Percentiles rank a stretch among this genome's conserved stretches.
Evolutionary conservation across 495 filamentous ascomycete species (phyloP).

Genomic region (Penicillium cosmopolitanum): DNA sequence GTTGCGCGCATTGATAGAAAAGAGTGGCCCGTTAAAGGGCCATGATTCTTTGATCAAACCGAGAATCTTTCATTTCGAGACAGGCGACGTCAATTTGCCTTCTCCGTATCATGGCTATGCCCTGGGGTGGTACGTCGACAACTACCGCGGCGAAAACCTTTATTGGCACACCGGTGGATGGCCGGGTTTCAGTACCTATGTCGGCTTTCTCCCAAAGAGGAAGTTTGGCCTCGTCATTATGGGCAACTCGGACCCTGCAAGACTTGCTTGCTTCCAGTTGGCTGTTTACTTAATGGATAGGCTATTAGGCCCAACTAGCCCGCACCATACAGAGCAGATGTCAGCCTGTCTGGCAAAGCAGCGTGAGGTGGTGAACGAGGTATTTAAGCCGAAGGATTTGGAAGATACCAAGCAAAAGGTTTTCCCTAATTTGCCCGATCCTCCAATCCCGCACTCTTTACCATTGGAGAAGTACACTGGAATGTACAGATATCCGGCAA

Average conservation of each 20-base stretch:
- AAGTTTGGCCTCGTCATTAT: constrained; percentile 50
- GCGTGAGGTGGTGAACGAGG: constrained; percentile 4
- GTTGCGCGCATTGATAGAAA: constrained; percentile 42
- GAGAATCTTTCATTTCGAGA: constrained; percentile 31
- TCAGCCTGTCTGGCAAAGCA: constrained; percentile 1
- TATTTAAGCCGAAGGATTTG: neutral
- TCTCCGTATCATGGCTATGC: constrained; percentile 38
- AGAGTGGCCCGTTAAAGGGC: constrained; percentile 35
- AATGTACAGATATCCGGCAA: constrained; percentile 16
- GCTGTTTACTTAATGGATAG: constrained; percentile 18
- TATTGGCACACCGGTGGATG: constrained; percentile 51
- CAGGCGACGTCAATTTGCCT: constrained; percentile 16
- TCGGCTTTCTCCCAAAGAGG: constrained; percentile 49
- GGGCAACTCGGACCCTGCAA: constrained; percentile 35
- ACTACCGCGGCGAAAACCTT: constrained; percentile 46
- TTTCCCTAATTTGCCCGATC: constrained; percentile 16
- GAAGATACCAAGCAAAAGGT: constrained; percentile 11
- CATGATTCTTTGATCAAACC: constrained; percentile 43
- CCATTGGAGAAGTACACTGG: constrained; percentile 21
- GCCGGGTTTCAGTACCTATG: constrained; percentile 45
- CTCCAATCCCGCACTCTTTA: constrained; percentile 18
- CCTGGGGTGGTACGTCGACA: constrained; percentile 47
- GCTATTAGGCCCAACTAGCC: constrained; percentile 11
- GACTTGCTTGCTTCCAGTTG: constrained; percentile 6
- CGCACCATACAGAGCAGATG: constrained; percentile 8